Evolutionary conservation across 306 rosid genomes (phyloP), one percentile per base, ranked within the genome.

Genomic region (Lathyrus tuberosus): DNA sequence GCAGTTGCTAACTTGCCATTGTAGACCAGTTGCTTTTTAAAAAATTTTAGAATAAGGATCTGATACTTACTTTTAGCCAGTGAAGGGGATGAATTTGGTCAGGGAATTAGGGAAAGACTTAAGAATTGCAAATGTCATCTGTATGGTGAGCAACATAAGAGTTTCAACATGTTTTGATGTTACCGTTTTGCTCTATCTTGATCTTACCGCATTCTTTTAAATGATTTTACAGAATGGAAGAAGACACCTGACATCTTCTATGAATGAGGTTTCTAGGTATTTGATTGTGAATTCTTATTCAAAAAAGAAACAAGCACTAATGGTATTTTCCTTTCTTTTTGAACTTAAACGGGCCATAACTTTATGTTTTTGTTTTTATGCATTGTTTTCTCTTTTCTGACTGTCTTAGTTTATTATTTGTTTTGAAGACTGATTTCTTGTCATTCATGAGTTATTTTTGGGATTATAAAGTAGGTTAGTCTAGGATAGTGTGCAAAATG

Each of bases 81-180:
- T 91, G 96, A 95, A 95, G 97, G 99, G 99, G 90, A 95, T 95
- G 99, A 75, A 91, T 91, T 89, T 95, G 86, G 97, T 95, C 75
- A 80, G 97, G 77, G 99, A 95, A 80, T 79, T 95, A 85, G 99
- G 91, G 81, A 91, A 86, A 78, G 99, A 95, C 84, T 83, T 95
- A 72, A 86, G 95, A 83, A 84, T 91, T 87, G 97, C 99, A 63
- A 95, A 91, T 62, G 95, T 95, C 82, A 95, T 95, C 78, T 95
- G 99, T 77, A 91, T 85, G 97, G 99, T 95, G 82, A 80, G 85
- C 64, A 60, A 77, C 71, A 17, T 35, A 24, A 43, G 61, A 74
- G 58, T 13, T 16, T 83, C 56, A 59, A 54, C 62, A 56, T 76
- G 48, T 67, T 24, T 73, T 49, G 4, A 41, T 38, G 24, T 60